Percentiles rank a stretch among this genome's conserved stretches.
These are phyloP conservation scores for Yamadazyma insecticola DNA, from an alignment of 805 yeast genomes.

Conservation along the genomic window DNA sequence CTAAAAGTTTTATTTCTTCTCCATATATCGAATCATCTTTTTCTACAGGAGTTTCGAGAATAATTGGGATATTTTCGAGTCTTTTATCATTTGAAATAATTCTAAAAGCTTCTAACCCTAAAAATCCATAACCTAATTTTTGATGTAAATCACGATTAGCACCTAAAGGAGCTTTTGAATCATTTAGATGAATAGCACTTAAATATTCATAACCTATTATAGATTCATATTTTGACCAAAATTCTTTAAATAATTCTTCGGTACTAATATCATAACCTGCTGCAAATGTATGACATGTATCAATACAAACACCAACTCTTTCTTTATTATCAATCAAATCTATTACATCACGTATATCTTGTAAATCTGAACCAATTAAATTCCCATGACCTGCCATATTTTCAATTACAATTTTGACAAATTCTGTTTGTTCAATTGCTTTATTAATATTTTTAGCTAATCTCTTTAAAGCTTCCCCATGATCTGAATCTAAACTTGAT, in stretches of 20 bases:
- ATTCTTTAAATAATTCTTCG: slow-evolving; percentile 50
- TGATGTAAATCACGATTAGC: slow-evolving; percentile 92
- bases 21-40: slow-evolving; percentile 66
- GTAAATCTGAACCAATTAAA: slow-evolving; percentile 74
- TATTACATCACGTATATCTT: slow-evolving; percentile 74
- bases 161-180: slow-evolving; percentile 89
- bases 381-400: slow-evolving; percentile 98
- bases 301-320: slow-evolving; percentile 93
- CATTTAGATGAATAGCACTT: slow-evolving; percentile 83
- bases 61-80: slow-evolving; percentile 65
- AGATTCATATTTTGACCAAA: slow-evolving; percentile 75
- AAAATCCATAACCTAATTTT: slow-evolving; percentile 79
- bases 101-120: slow-evolving; percentile 83
- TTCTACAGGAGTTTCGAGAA: slow-evolving; percentile 82
- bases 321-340: slow-evolving; percentile 71
- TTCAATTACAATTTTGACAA: slow-evolving; percentile 86
- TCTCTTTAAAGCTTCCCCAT: slow-evolving; percentile 55
- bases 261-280: slow-evolving; percentile 89
- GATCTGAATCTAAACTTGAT: slow-evolving; percentile 69
- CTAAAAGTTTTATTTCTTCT: slow-evolving; percentile 75
- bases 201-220: slow-evolving; percentile 72
- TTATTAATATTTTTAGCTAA: slow-evolving; percentile 76
- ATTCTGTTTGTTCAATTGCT: slow-evolving; percentile 68
- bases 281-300: slow-evolving; percentile 94
- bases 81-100: slow-evolving; percentile 64